Evolutionary conservation across 495 filamentous ascomycete species (phyloP), one percentile per base, ranked within the genome.

Genomic region (Aspergillus panamensis): DNA sequence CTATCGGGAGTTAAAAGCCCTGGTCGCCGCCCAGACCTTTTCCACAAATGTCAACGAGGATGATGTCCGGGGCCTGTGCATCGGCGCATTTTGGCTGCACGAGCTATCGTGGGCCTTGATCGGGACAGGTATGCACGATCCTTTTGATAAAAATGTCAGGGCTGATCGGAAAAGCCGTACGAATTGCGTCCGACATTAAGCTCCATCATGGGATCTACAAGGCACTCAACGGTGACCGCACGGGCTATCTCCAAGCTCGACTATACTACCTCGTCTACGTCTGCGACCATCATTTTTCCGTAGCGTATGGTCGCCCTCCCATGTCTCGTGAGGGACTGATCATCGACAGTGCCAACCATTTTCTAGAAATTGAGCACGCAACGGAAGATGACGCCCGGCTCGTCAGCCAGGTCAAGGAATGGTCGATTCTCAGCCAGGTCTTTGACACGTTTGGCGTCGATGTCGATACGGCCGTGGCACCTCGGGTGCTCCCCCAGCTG

Each of bases 401-500:
- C 3, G 60, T 76, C 13, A 74, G 68, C 20, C 71, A 76, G 44
- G 69, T 75, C 3, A 64, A 73, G 25, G 58, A 64, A 35, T 76
- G 73, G 72, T 68, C 64, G 9, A 57, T 74, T 6, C 25, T 60
- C 7, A 61, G 57, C 10, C 59, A 67, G n/a, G 64, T 75, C 0
- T 75, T 70, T 49, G 73, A 74, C 33, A 73, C 66, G 0, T 75
- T 75, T 51, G 72, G 73, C 6, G 66, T 70, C 8, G 71, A 73
- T 50, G 68, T 73, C 13, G 71, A 75, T 10, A 45, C 42, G 16
- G 16, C 42, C 7, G 42, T 45, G 42, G 9, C 42, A 17, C 17
- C 42, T 6, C 42, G 17, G n/a, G 9, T n/a, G n/a, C 19, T 73
- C 10, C 61, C 62, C 16, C 63, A 71, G 17, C 53, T 75, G 4